Base-by-base conservation (phyloP, 129 eudicot species). In the Tagetes patula region DNA sequence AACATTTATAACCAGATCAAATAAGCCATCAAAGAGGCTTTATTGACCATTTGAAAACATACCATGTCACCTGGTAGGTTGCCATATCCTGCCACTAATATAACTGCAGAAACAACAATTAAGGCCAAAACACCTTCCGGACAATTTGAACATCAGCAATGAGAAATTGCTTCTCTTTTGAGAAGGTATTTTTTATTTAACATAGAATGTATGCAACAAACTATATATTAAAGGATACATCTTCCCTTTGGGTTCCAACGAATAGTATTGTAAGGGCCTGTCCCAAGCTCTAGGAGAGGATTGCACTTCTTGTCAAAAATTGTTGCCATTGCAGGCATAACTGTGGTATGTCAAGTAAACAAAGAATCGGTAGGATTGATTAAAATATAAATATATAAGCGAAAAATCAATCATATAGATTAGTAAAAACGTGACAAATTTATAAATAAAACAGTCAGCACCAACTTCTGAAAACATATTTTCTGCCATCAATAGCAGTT, bases 31-130 rank as follows among this genome's bases (percentile, higher is more conserved):
- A 32, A 10, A 30, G 56, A 49, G 49, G 30, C 55, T 67, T 10
- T 46, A 42, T 67, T 67, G 72, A 67, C 34, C 47, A 49, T 69
- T 27, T 50, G 34, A 6, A 46, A 68, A 73, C 67, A 62, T 90
- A 94, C 98, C 98, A 90, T 94, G 48, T 94, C 91, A 75, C 98
- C 97, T 37, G 97, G 97, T 75, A 94, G 80, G 79, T 94, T 94
- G 14, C 98, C 98, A 77, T 85, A 94, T 20, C 98, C 97, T 65
- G 98, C 98, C 80, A 90, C 84, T 74, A 96, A 94, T 76, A 94
- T 72, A 85, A 94, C 98, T 94, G 81, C 43, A 71, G 30, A 72
- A 71, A 6, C 74, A 43, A 55, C 27, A 38, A 71, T 88, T 80
- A 92, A 92, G 96, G 96, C 74, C 72, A 69, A 80, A 62, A 61